Conservation (phyloP, 2,329 filamentous ascomycete species). For the Eurotiales sp. region DNA sequence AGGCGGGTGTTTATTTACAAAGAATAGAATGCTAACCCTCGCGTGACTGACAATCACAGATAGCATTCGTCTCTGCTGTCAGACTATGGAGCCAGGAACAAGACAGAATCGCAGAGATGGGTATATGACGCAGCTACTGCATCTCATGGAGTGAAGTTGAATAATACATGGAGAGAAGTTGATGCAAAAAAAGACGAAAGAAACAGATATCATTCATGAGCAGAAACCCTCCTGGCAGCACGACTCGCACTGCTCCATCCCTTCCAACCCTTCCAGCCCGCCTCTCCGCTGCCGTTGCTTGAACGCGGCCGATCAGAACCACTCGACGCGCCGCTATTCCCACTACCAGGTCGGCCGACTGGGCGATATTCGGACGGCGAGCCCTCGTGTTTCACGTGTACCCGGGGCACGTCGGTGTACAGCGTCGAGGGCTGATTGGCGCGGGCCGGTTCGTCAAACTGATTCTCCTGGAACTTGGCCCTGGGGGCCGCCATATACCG, state of each 20-base stretch:
- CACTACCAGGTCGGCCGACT: conserved; percentile 19
- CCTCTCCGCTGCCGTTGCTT: conserved; percentile 16
- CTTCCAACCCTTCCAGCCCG: conserved; percentile 14
- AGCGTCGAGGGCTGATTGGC: conserved; percentile 1
- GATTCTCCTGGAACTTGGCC: conserved; percentile 24
- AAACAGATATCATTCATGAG: conserved; percentile 2
- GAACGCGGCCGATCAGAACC: conserved; percentile 21
- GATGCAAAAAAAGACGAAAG: background rate
- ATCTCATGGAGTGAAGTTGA: background rate
- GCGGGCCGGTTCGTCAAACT: conserved; percentile 22
- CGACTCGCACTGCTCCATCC: conserved; percentile 20
- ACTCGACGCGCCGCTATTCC: conserved; percentile 21
- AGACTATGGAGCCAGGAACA: too few relatives aligned
- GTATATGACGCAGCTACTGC: background rate
- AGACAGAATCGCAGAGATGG: too few relatives aligned
- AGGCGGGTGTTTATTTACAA: too few relatives aligned
- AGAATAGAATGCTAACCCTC: too few relatives aligned
- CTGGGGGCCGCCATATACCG: conserved; percentile 9
- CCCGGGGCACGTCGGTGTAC: conserved; percentile 11
- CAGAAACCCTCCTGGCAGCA: conserved; percentile 1
- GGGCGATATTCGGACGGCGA: conserved; percentile 26
- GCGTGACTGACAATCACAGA: too few relatives aligned
- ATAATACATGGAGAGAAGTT: too few relatives aligned
- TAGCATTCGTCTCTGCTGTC: too few relatives aligned
- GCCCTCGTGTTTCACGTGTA: conserved; percentile 23